Conservation (phyloP, 805 yeast genomes). For the Barnettozyma californica region DNA sequence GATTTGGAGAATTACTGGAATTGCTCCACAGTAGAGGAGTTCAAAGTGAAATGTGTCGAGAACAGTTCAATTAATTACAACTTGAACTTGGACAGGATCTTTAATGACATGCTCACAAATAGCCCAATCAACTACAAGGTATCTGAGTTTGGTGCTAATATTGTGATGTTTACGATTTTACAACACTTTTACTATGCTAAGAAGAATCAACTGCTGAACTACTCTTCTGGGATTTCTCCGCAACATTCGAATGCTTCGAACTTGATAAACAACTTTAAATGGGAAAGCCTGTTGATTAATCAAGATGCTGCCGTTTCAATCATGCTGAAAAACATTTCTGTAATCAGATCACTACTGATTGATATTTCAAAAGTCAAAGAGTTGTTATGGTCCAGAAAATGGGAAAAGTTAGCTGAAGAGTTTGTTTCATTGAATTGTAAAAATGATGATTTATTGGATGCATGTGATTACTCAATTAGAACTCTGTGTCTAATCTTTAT, state of each 20-base stretch:
- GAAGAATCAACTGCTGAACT: slow-evolving; percentile 27
- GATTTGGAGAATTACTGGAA: slow-evolving; percentile 44
- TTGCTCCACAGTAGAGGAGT: slow-evolving; percentile 30
- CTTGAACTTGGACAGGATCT: slow-evolving; percentile 26
- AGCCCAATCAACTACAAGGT: slow-evolving; percentile 33
- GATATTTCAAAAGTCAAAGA: slow-evolving; percentile 33
- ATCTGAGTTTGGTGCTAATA: slow-evolving; percentile 38
- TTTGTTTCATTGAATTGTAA: slow-evolving; percentile 18
- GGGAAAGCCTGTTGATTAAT: slow-evolving; percentile 28
- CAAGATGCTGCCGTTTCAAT: slow-evolving; percentile 29
- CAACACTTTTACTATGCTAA: slow-evolving; percentile 29
- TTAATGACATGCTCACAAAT: slow-evolving; percentile 34
- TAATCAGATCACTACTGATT: slow-evolving; percentile 31
- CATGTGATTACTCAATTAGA: slow-evolving; percentile 25
- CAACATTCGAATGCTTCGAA: slow-evolving; percentile 36
- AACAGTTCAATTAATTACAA: slow-evolving; percentile 25
- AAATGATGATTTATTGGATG: slow-evolving; percentile 24
- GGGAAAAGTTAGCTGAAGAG: slow-evolving; percentile 21
- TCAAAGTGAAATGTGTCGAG: slow-evolving; percentile 22
- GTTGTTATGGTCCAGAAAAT: slow-evolving; percentile 35
- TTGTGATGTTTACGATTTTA: slow-evolving; percentile 37
- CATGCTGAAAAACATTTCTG: slow-evolving; percentile 30
- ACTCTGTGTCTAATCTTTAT: slow-evolving; percentile 21
- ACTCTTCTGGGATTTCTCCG: slow-evolving; percentile 32
- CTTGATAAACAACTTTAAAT: slow-evolving; percentile 31